Base-by-base conservation (phyloP, 805 yeast species). In the Wickerhamiella slavikovae region DNA sequence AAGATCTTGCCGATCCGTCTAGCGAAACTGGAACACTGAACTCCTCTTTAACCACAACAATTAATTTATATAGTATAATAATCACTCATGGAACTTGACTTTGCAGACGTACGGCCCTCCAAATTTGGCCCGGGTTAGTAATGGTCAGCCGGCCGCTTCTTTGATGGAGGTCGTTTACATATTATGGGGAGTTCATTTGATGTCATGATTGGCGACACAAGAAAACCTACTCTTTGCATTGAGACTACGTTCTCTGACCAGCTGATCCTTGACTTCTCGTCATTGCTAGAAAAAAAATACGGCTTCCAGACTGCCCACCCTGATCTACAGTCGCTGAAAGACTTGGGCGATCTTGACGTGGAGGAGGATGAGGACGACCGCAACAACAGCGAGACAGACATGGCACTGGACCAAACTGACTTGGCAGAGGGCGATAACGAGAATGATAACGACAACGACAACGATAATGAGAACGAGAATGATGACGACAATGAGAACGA, bases 271-370 rank as follows among this genome's bases (percentile, higher is more conserved):
- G 27, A 31, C 17, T 31, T 31, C 27, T 21, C 24, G 15, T 66
- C 68, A 39, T 51, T 75, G 31, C 76, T 85, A 4, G 92, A 79
- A 44, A 80, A 75, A 29, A 76, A 76, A 49, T 79, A 79, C 48
- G 93, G 93, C 3, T 78, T 74, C 66, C 29, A 28, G 11, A n/a
- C 17, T 6, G 26, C 15, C 17, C 26, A 24, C 17, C 26, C 26
- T 6, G 15, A 24, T 14, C n/a, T 24, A 7, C 26, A 17, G 8
- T 7, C 17, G 17, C 10, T 15, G 17, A 14, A 10, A 6, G 26
- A 24, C 8, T 9, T 15, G 17, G 17, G 13, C 17, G 26, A 24
- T 24, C 17, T 15, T 4, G 26, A 24, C 17, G 26, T 6, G 16
- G 24, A 22, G 16, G 24, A 28, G 25, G 17, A 22, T 17, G 22